Evolutionary conservation across 345 rosid species (phyloP).

Genomic region (Garcia nutans): DNA sequence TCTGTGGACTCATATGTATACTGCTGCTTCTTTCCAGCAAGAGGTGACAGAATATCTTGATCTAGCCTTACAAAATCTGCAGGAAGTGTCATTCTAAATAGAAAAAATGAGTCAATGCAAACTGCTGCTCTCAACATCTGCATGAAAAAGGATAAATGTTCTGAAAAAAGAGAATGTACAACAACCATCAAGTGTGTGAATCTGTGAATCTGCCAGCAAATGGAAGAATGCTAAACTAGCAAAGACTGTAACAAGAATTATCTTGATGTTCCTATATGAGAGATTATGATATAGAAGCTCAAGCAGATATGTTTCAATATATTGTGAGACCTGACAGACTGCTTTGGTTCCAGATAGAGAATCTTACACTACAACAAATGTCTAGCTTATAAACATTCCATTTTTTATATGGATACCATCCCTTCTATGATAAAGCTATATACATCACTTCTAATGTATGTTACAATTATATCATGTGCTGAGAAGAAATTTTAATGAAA

Average conservation of each 20-base stretch:
- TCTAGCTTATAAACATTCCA: neutral
- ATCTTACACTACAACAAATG: neutral
- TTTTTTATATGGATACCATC: neutral
- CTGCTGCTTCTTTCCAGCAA: conserved; percentile 86
- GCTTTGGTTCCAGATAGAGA: neutral
- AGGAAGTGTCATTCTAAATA: conserved; percentile 53
- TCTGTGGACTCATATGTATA: conserved; percentile 83
- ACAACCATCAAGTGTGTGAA: neutral
- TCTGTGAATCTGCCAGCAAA: neutral
- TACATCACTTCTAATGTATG: neutral
- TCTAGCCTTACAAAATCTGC: conserved; percentile 79
- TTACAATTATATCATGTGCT: neutral
- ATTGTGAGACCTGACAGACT: neutral
- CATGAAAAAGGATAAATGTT: neutral
- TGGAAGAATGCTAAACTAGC: neutral
- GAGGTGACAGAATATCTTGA: conserved; percentile 92
- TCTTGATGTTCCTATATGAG: neutral
- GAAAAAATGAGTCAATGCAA: neutral
- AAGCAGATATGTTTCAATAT: neutral
- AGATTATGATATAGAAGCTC: neutral
- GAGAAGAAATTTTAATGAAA: conserved; percentile 1
- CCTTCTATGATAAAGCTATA: conserved; percentile 1
- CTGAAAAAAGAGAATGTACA: neutral
- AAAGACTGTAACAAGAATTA: neutral
- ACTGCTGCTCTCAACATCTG: neutral